A percentile compares a stretch with the other conserved stretches of the same genome.
Evolutionary conservation across 192 early-diverging fungal genomes (phyloP).

Genomic region (Coemansia sp.): DNA sequence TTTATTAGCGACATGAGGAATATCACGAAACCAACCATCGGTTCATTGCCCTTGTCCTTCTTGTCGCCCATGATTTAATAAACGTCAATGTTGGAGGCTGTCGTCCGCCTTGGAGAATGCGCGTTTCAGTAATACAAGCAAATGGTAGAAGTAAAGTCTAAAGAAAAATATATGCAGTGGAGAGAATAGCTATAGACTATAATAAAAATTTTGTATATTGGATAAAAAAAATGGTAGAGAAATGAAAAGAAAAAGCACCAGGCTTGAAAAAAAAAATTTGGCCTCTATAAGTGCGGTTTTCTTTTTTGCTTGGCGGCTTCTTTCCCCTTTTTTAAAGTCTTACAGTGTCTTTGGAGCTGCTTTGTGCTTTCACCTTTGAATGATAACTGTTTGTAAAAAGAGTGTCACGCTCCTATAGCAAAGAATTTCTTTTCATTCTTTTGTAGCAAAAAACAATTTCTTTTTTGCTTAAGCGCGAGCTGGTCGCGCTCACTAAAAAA

Average conservation of each 20-base stretch:
- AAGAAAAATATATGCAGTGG: neutral
- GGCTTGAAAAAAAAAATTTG: neutral
- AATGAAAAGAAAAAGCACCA: neutral
- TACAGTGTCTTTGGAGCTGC: neutral
- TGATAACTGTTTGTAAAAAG: neutral
- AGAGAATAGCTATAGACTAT: neutral
- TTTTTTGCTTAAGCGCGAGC: neutral
- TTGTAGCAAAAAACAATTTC: neutral
- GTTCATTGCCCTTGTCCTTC: neutral
- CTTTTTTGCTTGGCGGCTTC: neutral
- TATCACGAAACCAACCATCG: neutral
- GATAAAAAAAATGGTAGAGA: neutral
- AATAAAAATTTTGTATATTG: neutral
- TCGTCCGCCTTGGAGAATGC: neutral
- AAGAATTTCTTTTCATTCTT: neutral
- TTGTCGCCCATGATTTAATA: neutral
- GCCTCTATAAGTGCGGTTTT: neutral
- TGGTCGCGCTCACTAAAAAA: neutral
- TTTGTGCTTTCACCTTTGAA: neutral
- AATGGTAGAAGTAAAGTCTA: neutral
- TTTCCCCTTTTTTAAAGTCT: neutral
- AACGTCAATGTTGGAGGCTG: neutral
- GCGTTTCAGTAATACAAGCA: neutral
- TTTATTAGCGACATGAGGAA: slow-evolving; percentile 8
- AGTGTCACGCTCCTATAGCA: neutral